phyloP scores from a whole-genome alignment of 345 rosid genomes.

The Ceriops tagal region DNA sequence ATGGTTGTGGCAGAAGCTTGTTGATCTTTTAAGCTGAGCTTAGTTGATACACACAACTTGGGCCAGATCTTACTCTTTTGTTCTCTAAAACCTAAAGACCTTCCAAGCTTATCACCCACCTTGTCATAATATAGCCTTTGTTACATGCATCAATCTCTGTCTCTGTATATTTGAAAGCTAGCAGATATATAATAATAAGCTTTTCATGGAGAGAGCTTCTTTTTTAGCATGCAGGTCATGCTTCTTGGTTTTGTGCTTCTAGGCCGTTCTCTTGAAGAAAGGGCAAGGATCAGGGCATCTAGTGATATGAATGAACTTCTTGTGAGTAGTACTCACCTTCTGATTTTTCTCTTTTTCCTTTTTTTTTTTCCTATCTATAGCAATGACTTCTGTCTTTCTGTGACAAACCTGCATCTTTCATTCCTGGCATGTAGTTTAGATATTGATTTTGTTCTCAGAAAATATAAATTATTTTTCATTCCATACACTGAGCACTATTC shows the following conservation, averaged over 20 bases:
- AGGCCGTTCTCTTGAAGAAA: slow-evolving; percentile 93
- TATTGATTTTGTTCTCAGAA: not conserved
- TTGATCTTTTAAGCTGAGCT: not conserved
- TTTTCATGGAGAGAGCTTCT: slow-evolving; percentile 47
- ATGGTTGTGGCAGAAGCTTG: not conserved
- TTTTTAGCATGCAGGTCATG: slow-evolving; percentile 94
- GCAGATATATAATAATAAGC: slow-evolving; percentile 8
- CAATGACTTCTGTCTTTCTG: slow-evolving; percentile 2
- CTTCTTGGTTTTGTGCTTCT: slow-evolving; percentile 96
- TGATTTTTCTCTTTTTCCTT: not conserved
- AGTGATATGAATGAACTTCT: slow-evolving; percentile 95
- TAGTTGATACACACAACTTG: not conserved
- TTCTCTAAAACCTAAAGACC: not conserved
- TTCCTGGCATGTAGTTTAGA: not conserved
- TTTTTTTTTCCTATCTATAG: not conserved
- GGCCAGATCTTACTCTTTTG: not conserved
- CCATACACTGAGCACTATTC: not conserved
- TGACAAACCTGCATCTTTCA: slow-evolving; percentile 9
- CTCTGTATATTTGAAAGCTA: slow-evolving; percentile 11
- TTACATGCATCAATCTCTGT: not conserved
- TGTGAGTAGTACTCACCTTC: slow-evolving; percentile 40
- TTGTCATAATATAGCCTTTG: not conserved
- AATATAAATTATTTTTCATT: not conserved
- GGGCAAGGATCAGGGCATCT: slow-evolving; percentile 79
- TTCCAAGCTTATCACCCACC: not conserved